Conservation (phyloP, 2,329 filamentous ascomycete species). For the Cadophora luteo-olivacea region DNA sequence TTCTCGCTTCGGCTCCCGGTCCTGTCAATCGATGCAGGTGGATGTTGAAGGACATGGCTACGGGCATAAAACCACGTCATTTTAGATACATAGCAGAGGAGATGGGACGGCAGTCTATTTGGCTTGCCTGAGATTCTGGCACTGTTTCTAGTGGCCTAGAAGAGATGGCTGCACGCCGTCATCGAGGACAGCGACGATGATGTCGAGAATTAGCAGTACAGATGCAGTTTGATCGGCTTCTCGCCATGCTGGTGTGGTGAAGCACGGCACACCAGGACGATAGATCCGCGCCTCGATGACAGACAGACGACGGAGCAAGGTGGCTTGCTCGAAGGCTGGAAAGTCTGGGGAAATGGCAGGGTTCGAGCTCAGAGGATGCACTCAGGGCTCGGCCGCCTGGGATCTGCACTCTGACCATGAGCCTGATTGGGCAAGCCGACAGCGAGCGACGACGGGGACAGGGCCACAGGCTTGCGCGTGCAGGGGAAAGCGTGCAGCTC, state of each 20-base stretch:
- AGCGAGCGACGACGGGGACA: background rate
- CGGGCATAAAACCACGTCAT: constrained; percentile 22
- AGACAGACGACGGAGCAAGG: constrained; percentile 28
- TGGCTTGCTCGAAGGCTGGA: constrained; percentile 27
- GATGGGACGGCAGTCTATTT: constrained; percentile 13
- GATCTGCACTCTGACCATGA: background rate
- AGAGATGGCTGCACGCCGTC: background rate
- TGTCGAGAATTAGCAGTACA: background rate
- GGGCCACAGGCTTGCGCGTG: constrained; percentile 10
- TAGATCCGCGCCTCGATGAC: constrained; percentile 28
- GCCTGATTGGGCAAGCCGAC: background rate
- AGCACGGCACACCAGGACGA: constrained; percentile 24
- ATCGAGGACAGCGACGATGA: background rate
- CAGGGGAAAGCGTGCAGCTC: constrained; percentile 29
- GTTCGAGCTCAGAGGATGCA: background rate
- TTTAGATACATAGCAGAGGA: background rate
- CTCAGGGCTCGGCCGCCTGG: background rate
- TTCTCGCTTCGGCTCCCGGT: constrained; percentile 4
- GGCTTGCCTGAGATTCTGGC: background rate
- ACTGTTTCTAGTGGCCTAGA: background rate
- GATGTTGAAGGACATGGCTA: background rate
- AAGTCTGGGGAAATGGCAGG: constrained; percentile 33
- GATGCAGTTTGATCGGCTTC: background rate
- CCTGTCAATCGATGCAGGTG: constrained; percentile 11
- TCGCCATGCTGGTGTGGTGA: constrained; percentile 3